phyloP scores from a whole-genome alignment of 75 land plant species.

The Cupressus sempervirens region DNA sequence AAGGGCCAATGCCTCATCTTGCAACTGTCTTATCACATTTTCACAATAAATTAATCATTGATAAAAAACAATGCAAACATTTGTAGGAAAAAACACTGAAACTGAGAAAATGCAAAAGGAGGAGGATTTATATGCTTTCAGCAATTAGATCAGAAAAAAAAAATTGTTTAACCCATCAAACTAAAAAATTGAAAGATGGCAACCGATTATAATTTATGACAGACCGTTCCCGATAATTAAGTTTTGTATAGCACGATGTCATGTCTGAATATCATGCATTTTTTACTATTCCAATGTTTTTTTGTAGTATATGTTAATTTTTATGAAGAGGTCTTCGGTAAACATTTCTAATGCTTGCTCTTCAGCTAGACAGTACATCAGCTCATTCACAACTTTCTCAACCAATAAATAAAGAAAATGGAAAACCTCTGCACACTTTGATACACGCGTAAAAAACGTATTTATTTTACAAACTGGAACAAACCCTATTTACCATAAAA shows the following conservation, averaged over 20 bases:
- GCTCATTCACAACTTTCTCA: background rate
- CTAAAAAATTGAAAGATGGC: background rate
- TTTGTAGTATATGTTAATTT: background rate
- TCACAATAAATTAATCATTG: background rate
- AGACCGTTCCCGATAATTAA: background rate
- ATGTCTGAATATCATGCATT: background rate
- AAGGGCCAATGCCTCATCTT: slow-evolving; percentile 83
- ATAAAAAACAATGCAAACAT: background rate
- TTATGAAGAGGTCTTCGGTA: background rate
- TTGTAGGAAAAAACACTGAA: background rate
- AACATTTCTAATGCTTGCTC: background rate
- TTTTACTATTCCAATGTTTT: background rate
- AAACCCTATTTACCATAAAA: background rate
- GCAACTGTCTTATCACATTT: slow-evolving; percentile 56
- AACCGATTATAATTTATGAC: background rate
- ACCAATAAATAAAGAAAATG: background rate
- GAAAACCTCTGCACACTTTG: background rate
- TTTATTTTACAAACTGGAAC: background rate
- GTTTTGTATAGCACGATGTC: background rate
- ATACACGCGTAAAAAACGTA: background rate
- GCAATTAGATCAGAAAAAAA: background rate
- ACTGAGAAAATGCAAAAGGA: background rate
- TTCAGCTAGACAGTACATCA: background rate
- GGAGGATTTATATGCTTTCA: background rate
- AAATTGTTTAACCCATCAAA: background rate